Base-by-base conservation (phyloP, 306 rosid species). In the Cucurbita maxima region DNA sequence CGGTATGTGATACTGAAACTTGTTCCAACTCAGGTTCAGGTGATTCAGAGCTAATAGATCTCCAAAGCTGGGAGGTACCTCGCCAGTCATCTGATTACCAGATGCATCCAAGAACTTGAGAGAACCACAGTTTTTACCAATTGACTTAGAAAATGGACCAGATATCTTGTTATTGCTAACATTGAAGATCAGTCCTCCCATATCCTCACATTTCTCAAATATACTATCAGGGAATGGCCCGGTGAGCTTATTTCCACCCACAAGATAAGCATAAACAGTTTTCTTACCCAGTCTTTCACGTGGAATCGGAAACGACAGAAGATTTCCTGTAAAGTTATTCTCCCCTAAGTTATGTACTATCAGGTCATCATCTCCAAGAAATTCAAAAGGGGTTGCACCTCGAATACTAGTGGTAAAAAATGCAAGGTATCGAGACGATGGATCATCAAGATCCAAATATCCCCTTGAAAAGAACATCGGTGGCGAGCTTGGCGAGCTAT, bases 21-120 rank as follows among this genome's bases (percentile, higher is more conserved):
- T 82, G 77, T 92, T 92, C 83, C 81, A 20, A 80, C 98, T 88
- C 61, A 92, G 73, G 84, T 90, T 90, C 59, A 92, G 86, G 56
- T 81, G 69, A 77, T 80, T 85, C 53, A 92, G 91, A 55, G 96
- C 84, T 43, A 77, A 77, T 53, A 72, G 67, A 40, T 82, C 80
- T 43, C 92, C 88, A 0, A 88, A 67, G 72, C 77, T 82, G 25
- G 40, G 1, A 52, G 96, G 90, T 52, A 92, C 75, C 13, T 71
- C 34, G 22, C 98, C 98, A 6, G 76, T 43, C 73, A 92, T 78
- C 73, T 50, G 84, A 84, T 92, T 92, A 41, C 81, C 89, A 64
- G 98, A 92, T 57, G 81, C 91, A 79, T 92, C 96, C 85, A 90
- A 78, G 61, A 79, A 70, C 18, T 83, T 84, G 2, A 92, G 83